Base-by-base conservation (phyloP, 768 basidiomycete genomes). In the Postia placenta region DNA sequence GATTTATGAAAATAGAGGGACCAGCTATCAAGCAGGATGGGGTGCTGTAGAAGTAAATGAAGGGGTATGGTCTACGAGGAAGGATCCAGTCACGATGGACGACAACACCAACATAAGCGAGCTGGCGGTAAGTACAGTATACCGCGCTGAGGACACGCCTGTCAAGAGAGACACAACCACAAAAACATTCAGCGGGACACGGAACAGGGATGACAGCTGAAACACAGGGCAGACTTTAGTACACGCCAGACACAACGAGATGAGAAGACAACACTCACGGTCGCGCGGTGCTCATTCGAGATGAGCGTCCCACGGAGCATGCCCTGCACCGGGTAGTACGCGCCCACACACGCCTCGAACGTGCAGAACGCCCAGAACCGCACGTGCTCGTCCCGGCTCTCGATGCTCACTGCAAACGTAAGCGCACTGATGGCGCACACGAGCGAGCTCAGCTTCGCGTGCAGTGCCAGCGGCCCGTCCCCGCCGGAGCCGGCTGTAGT, bases 241-340 rank as follows among this genome's bases (percentile, higher is more conserved):
- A 11, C 38, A 38, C 20, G 17, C 55, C 7, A 49, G 22, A 37
- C 30, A 43, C 23, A 42, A 11, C 39, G 9, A 15, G 6, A 39
- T 24, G 43, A 48, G 22, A 35, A 9, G 11, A 48, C n/a, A 26
- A 36, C 15, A 61, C 78, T 56, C 53, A 87, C 85, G 45, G 86
- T 87, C 1, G 86, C 85, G 14, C 85, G 76, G 56, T 87, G 78
- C 58, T 86, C 85, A 50, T 87, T 80, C 1, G 81, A 69, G 11
- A 87, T 80, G 46, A 87, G 62, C 1, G 73, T 71, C 20, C 85
- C 83, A 35, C 82, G 74, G 19, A 87, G 65, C 74, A 84, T 87
- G 24, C 85, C 85, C 50, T 87, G 85, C 25, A 86, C 76, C 20
- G 85, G 85, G 58, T 87, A 87, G 59, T 87, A 87, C 79, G 85